Conservation (phyloP, 2,329 filamentous ascomycete genomes). For the Neonectria coccinea region DNA sequence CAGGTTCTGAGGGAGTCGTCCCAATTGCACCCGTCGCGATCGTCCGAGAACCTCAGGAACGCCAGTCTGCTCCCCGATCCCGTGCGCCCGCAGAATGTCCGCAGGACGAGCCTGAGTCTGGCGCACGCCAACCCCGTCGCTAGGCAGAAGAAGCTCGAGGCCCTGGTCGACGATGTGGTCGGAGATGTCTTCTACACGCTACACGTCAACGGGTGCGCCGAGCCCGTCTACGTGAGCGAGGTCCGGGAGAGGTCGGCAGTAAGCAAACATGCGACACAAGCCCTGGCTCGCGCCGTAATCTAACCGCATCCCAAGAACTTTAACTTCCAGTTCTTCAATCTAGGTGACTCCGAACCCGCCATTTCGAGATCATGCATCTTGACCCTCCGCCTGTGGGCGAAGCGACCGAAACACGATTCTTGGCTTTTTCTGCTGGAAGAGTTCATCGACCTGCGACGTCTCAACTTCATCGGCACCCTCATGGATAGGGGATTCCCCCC, state of each 20-base stretch:
- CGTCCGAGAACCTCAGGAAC: conserved; percentile 63
- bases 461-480: conserved; percentile 84
- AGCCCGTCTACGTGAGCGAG: conserved; percentile 93
- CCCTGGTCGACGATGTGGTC: conserved; percentile 76
- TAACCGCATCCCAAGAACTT: conserved; percentile 70
- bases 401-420: conserved; percentile 60
- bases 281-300: neutral
- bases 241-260: conserved; percentile 79
- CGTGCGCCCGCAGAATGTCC: conserved; percentile 47
- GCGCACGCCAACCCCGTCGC: conserved; percentile 58
- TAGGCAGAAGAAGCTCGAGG: conserved; percentile 81
- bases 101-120: conserved; percentile 63
- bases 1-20: conserved; percentile 59
- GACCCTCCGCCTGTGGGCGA: conserved; percentile 81
- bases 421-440: conserved; percentile 78
- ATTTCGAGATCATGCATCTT: conserved; percentile 75
- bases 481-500: conserved; percentile 77
- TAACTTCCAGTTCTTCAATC: conserved; percentile 86
- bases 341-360: conserved; percentile 70
- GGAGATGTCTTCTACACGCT: conserved; percentile 92
- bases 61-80: conserved; percentile 54
- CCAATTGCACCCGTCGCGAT: conserved; percentile 67
- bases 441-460: conserved; percentile 73
- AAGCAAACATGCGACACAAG: conserved; percentile 32
- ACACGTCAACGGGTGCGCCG: conserved; percentile 73